Base-by-base conservation (phyloP, 768 basidiomycete genomes). In the Lactarius quietus region DNA sequence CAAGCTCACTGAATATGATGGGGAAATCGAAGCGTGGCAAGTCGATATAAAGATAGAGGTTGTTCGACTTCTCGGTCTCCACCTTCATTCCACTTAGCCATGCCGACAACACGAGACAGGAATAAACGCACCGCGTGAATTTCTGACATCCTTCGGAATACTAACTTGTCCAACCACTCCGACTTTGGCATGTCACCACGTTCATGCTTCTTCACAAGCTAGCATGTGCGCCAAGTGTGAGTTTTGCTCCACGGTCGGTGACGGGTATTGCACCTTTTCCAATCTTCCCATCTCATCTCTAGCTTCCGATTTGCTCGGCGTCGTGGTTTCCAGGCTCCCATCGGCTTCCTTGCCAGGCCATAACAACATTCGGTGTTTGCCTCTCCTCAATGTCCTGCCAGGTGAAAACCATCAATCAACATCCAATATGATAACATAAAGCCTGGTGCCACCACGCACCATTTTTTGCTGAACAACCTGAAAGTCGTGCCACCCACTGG, bases 21-120 rank as follows among this genome's bases (percentile, higher is more conserved):
- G 97, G 97, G 73, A 98, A 98, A 73, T 98, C 96, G 73, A 98
- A 99, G 39, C 93, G 85, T 1, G 95, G 97, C 29, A 98, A 75
- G 78, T 98, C 97, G 52, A 98, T 88, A 75, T 98, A 98, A 14
- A 98, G 83, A 74, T 92, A 98, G n/a, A 98, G 80, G 71, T 93
- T 92, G 64, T 95, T 87, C 1, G 95, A 96, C 75, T 94, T 95
- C 69, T 87, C 87, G 0, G 93, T 87, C 76, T 97, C 95, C 7
- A 88, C 87, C 93, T 98, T 6, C 5, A 36, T 28, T 7, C 36
- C 35, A 20, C 63, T 36, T 61, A 54, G 20, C 31, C 63, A 53
- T 36, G 33, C 53, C 35, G 3, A 35, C 31, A 29, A 45, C 17
- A 45, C 4, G 31, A 62, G 48, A 39, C 14, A 26, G 39, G 18